These are phyloP conservation scores for Hyphodiscus sp. DNA, from an alignment of 2,329 filamentous ascomycete genomes.

Conservation along the genomic window DNA sequence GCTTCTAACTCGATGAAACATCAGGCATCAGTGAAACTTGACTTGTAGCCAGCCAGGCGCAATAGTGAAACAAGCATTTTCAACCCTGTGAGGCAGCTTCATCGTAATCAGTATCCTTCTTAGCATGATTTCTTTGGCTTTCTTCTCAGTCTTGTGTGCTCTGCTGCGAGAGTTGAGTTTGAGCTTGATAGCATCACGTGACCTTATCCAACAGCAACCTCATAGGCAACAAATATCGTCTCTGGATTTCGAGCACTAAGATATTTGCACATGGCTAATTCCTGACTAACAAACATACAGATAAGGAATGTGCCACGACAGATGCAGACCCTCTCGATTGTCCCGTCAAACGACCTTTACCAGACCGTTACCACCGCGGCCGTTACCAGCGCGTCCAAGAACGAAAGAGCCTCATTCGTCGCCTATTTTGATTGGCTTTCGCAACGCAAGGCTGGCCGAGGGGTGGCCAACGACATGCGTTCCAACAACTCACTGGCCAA, in stretches of 20 bases:
- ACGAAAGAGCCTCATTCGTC: conserved; percentile 11
- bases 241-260: too few species aligned
- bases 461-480: conserved; percentile 1
- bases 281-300: too few species aligned
- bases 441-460: conserved; percentile 4
- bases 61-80: too few species aligned
- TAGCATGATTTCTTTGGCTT: too few species aligned
- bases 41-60: background rate
- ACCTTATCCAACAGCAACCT: too few species aligned
- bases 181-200: too few species aligned
- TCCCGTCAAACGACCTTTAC: background rate
- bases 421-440: conserved; percentile 1
- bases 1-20: background rate
- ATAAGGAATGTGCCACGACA: background rate
- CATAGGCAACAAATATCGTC: too few species aligned
- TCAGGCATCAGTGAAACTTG: background rate
- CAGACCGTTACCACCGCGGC: background rate
- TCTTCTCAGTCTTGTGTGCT: too few species aligned
- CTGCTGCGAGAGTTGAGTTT: too few species aligned
- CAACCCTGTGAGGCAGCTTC: too few species aligned
- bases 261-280: too few species aligned
- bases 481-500: conserved; percentile 6
- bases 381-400: conserved; percentile 5
- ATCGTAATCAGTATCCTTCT: too few species aligned
- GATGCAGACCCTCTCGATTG: background rate